Conservation (phyloP, 345 rosid species). For the Clarkia xantiana region DNA sequence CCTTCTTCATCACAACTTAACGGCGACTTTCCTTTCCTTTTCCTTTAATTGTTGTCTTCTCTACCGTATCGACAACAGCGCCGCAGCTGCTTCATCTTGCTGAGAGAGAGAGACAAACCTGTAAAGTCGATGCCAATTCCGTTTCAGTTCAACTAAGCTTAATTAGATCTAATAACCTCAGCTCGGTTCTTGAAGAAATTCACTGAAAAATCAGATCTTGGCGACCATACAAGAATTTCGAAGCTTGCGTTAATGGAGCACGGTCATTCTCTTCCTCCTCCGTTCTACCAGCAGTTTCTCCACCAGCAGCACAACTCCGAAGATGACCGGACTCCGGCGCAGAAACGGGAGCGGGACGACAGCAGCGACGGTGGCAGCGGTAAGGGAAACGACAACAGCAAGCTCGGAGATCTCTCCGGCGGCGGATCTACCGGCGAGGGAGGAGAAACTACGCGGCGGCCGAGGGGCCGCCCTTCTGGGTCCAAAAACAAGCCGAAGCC, state of each 20-base stretch:
- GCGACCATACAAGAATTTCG: background rate
- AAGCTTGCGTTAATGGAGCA: constrained; percentile 12
- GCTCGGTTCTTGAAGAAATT: background rate
- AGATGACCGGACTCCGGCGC: constrained; percentile 61
- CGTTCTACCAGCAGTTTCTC: constrained; percentile 67
- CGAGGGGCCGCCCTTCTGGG: constrained; percentile 87
- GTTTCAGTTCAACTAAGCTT: too few species aligned
- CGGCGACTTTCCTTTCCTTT: too few species aligned
- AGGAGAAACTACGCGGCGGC: constrained; percentile 57
- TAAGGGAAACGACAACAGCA: constrained; percentile 2
- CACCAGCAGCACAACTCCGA: constrained; percentile 46
- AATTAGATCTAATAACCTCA: too few species aligned
- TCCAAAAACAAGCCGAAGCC: constrained; percentile 95
- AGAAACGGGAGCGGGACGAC: constrained; percentile 52
- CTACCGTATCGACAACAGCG: too few species aligned
- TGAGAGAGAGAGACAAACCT: too few species aligned
- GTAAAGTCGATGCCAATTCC: too few species aligned
- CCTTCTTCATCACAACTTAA: too few species aligned
- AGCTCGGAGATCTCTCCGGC: constrained; percentile 11
- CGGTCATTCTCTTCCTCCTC: constrained; percentile 85
- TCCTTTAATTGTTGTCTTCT: too few species aligned
- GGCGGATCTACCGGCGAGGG: constrained; percentile 16
- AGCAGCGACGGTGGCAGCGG: constrained; percentile 33
- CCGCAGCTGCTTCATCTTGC: too few species aligned
- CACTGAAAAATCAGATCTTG: constrained; percentile 2